These are phyloP conservation scores for Thielaviopsis musarum DNA, from an alignment of 2,329 filamentous ascomycete species.

Conservation along the genomic window DNA sequence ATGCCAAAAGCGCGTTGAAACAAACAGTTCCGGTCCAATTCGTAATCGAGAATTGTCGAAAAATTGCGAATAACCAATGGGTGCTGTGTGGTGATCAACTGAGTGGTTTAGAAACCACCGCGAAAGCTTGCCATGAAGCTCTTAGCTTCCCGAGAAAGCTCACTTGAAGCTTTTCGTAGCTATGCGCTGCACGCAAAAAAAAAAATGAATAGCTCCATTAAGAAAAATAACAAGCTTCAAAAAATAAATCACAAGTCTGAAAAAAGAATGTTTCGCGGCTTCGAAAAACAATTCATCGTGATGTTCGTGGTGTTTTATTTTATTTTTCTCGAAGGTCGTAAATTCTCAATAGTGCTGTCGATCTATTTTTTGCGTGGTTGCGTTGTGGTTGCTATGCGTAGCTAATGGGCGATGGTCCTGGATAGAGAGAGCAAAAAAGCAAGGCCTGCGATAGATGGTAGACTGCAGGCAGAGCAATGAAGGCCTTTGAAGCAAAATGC, in stretches of 20 bases:
- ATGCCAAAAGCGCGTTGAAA: background rate
- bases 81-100: background rate
- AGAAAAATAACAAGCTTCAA: background rate
- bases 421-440: slow-evolving; percentile 4
- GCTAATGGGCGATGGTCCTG: slow-evolving; percentile 16
- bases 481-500: background rate
- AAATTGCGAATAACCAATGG: background rate
- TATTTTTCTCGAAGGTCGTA: background rate
- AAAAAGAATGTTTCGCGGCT: background rate
- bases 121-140: background rate
- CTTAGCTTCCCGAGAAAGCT: background rate
- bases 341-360: background rate
- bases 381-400: background rate
- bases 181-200: background rate
- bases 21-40: background rate
- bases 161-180: background rate
- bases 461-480: background rate
- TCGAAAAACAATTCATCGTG: background rate
- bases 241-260: background rate
- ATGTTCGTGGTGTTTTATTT: background rate
- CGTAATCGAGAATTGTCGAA: background rate
- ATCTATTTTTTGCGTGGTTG: background rate
- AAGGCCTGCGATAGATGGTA: slow-evolving; percentile 1
- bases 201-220: background rate
- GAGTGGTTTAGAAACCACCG: background rate